These are phyloP conservation scores for Penicillium chermesinum DNA, from an alignment of 495 filamentous ascomycete genomes.

Conservation along the genomic window DNA sequence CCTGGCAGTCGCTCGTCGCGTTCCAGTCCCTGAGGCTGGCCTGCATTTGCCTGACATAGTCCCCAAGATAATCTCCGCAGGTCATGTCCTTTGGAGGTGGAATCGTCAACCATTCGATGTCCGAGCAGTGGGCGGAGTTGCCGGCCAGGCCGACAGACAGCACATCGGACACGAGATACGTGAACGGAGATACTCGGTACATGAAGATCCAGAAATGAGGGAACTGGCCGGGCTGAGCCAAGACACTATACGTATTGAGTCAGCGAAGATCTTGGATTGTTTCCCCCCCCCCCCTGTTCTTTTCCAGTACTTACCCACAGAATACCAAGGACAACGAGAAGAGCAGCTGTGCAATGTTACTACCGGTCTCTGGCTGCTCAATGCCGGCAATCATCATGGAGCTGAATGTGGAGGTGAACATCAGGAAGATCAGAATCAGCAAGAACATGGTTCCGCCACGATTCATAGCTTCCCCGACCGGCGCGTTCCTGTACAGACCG, in stretches of 20 bases:
- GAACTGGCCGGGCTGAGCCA: constrained; percentile 55
- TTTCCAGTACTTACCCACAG: constrained; percentile 47
- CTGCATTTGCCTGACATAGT: constrained; percentile 41
- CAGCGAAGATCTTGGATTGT: too few species aligned
- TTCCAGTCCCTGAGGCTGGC: constrained; percentile 52
- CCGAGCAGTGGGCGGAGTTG: constrained; percentile 51
- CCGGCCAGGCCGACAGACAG: constrained; percentile 60
- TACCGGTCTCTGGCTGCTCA: constrained; percentile 59
- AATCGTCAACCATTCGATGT: constrained; percentile 55
- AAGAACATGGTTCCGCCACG: constrained; percentile 50
- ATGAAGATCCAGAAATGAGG: constrained; percentile 83
- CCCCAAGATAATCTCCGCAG: constrained; percentile 53
- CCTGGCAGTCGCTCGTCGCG: constrained; percentile 51
- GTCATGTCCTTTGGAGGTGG: constrained; percentile 46
- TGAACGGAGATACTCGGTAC: constrained; percentile 73
- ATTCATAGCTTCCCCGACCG: constrained; percentile 28
- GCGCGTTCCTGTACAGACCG: constrained; percentile 48
- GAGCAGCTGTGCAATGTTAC: constrained; percentile 60
- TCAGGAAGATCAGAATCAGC: constrained; percentile 41
- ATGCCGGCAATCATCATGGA: constrained; percentile 63
- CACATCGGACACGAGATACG: constrained; percentile 62
- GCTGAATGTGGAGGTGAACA: constrained; percentile 50
- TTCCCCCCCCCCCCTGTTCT: too few species aligned
- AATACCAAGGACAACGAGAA: constrained; percentile 67
- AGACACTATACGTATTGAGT: constrained; percentile 25